A percentile compares a stretch with the other conserved stretches of the same genome.
Conservation (phyloP, 169 alveolate genomes). For the Cryptosporidium canis region DNA sequence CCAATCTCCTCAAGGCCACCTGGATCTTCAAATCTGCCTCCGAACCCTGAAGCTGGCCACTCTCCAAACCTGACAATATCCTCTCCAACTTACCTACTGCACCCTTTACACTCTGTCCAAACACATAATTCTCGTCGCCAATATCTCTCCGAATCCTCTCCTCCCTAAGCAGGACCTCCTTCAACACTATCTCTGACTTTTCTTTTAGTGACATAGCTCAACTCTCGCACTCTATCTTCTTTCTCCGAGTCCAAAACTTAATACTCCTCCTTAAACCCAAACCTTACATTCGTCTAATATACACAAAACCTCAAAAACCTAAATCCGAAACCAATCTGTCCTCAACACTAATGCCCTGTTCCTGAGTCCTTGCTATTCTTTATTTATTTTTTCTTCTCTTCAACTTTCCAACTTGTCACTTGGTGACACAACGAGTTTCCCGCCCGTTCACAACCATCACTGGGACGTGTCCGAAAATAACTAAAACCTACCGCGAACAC, state of each 20-base stretch:
- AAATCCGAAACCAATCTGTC: too few species aligned
- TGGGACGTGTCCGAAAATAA: background rate
- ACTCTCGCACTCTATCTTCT: too few species aligned
- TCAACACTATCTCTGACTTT: background rate
- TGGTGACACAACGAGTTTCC: background rate
- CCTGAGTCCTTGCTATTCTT: too few species aligned
- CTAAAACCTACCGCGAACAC: background rate
- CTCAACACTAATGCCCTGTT: too few species aligned
- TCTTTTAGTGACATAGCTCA: background rate
- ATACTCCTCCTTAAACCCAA: too few species aligned
- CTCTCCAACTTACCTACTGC: background rate
- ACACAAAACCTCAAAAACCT: too few species aligned
- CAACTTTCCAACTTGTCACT: too few species aligned
- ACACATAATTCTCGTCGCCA: background rate
- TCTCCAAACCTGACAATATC: background rate
- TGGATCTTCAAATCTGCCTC: background rate
- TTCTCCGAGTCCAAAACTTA: too few species aligned
- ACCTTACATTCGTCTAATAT: too few species aligned
- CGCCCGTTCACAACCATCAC: constrained; percentile 42
- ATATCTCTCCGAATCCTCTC: background rate
- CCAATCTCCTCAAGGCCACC: background rate
- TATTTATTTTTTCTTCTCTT: background rate
- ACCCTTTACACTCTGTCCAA: background rate
- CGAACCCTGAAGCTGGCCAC: background rate
- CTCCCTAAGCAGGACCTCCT: background rate